Base-by-base conservation (phyloP, 768 basidiomycete genomes). In the Cystofilobasidium capitatum region DNA sequence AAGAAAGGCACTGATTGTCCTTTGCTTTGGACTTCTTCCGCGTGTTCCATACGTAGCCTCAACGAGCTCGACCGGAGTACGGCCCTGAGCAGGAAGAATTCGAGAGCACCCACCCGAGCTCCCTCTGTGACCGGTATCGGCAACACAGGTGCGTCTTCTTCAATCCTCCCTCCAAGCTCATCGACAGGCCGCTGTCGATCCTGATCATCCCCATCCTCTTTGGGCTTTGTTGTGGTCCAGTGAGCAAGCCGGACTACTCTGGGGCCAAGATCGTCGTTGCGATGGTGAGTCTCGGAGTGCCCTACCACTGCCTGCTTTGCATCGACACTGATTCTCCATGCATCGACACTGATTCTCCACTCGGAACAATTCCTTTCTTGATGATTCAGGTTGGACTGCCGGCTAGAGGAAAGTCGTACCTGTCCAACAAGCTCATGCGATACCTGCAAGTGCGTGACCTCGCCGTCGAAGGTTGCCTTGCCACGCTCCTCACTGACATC, bases 241-340 rank as follows among this genome's bases (percentile, higher is more conserved):
- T 94, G 57, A 88, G 89, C 63, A 97, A 94, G 77, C 96, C 96
- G 7, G 96, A 99, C 74, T 98, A 98, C 73, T 96, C 92, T 3
- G 93, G 97, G 75, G 90, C 91, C 42, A 99, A 98, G 83, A 96
- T 99, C 71, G 91, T 99, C 9, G 83, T 98, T 14, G 94, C 94
- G 3, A 97, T 97, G 90, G 94, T 91, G 62, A 58, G 78, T 31
- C 66, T 17, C 63, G 54, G n/a, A n/a, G n/a, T n/a, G n/a, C n/a
- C n/a, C n/a, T n/a, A n/a, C n/a, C n/a, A 29, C 17, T n/a, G n/a
- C n/a, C n/a, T n/a, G 51, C 29, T 24, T n/a, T n/a, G n/a, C 49
- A n/a, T 12, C 31, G 24, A 26, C 39, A 24, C 4, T n/a, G n/a
- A 24, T 20, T 14, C 22, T n/a, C 22, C 39, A 14, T 24, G 59